A percentile compares a stretch with the other conserved stretches of the same genome.
These are phyloP conservation scores for Spencermartinsiella europaea DNA, from an alignment of 805 yeast genomes.

Conservation along the genomic window DNA sequence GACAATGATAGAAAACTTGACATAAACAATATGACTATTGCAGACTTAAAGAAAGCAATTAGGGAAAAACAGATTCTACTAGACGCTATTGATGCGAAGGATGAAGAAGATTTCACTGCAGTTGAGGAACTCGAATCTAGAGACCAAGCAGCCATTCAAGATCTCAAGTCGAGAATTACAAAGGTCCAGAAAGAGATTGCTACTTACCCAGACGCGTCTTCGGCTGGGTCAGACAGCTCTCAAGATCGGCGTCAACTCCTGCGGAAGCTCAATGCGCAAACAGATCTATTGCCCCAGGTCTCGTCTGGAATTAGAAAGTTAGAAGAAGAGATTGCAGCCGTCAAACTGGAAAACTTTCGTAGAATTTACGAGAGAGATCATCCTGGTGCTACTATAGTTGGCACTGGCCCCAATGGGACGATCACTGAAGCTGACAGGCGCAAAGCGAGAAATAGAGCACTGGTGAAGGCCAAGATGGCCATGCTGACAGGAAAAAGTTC, in stretches of 20 bases:
- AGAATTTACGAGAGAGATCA: slow-evolving; percentile 50
- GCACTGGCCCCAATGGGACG: slow-evolving; percentile 83
- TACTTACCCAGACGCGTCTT: slow-evolving; percentile 20
- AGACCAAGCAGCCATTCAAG: slow-evolving; percentile 54
- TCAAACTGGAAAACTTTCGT: slow-evolving; percentile 61
- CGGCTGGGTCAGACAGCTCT: slow-evolving; percentile 32
- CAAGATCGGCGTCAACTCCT: slow-evolving; percentile 48
- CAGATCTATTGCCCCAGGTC: slow-evolving; percentile 68
- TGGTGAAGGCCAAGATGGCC: slow-evolving; percentile 83
- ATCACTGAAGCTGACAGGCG: slow-evolving; percentile 79
- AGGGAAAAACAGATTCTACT: slow-evolving; percentile 67
- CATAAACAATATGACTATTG: slow-evolving; percentile 34
- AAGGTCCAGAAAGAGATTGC: slow-evolving; percentile 38
- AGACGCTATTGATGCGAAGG: slow-evolving; percentile 68
- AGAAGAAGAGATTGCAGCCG: slow-evolving; percentile 62
- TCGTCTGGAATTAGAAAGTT: slow-evolving; percentile 56
- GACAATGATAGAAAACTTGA: slow-evolving; percentile 6
- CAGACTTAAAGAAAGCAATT: slow-evolving; percentile 56
- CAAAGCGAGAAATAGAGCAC: slow-evolving; percentile 73
- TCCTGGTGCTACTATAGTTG: slow-evolving; percentile 67
- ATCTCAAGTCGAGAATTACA: slow-evolving; percentile 55
- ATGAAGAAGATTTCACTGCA: slow-evolving; percentile 33
- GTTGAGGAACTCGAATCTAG: slow-evolving; percentile 34
- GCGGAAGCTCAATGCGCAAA: slow-evolving; percentile 53
- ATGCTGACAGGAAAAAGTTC: slow-evolving; percentile 76